Evolutionary conservation across 352 stramenopile genomes (phyloP), one percentile per base, ranked within the genome.

Genomic region (Globisporangium nunn): DNA sequence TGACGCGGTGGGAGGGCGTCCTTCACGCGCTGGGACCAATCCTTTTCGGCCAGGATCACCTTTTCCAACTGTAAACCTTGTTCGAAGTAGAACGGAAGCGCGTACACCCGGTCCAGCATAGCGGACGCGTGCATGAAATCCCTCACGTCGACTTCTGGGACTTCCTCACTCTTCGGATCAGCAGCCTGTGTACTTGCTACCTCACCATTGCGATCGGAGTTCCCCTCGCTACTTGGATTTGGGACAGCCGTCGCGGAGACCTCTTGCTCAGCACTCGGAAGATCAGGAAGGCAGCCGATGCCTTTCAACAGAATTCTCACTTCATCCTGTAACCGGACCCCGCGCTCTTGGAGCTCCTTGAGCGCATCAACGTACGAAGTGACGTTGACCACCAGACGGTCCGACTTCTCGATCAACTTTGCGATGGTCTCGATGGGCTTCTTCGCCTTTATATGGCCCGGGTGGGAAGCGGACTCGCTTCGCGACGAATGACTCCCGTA

Each of bases 1-100:
- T 92, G 84, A 2, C 84, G 75, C 29, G 81, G 81, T 18, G 84
- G 84, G 14, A 93, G 74, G 10, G 81, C 82, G 30, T 89, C 78
- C 18, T 72, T 74, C 46, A 94, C 85, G 29, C 81, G 71, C 33
- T 84, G 66, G 17, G 80, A 63, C 85, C 85, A 95, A 4, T 68
- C 56, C 40, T 78, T 85, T 33, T 92, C 82, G 29, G 54, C 47
- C 39, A 80, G 61, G 46, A 95, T 65, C 23, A 88, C 72, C 10
- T 57, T 68, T 11, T 79, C 72, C 1, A 95, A 68, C 49, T 59
- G 63, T 3, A 86, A 37, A 1, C 69, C 84, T 66, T 89, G 72
- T 35, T 92, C 82, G 64, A 94, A 88, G 3, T 71, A 68, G 58
- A 93, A 86, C 12, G 85, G 83, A 15, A 93, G 75, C 10, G 66